phyloP scores from a whole-genome alignment of 2,329 filamentous ascomycete genomes.

The Fusarium chaquense region DNA sequence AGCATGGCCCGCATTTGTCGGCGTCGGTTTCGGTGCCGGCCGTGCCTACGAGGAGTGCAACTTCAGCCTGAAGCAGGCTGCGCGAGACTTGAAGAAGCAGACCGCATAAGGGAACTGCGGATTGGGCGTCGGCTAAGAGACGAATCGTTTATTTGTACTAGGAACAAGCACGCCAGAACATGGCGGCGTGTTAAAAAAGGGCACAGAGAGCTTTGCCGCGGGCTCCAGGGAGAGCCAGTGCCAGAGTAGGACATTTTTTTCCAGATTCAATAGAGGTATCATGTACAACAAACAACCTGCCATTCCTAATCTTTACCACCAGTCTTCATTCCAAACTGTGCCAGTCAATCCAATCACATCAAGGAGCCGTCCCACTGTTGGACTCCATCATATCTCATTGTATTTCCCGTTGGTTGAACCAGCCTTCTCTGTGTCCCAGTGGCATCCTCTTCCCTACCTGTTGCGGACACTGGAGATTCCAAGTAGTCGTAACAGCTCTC shows the following conservation, averaged over 20 bases:
- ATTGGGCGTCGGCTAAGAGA: conserved; percentile 8
- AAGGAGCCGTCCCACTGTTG: conserved; percentile 24
- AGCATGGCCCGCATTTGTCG: conserved; percentile 96
- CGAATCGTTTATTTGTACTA: conserved; percentile 39
- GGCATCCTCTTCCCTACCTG: conserved; percentile 40
- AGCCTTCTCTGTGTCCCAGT: conserved; percentile 29
- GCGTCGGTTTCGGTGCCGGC: conserved; percentile 93
- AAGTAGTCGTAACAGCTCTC: conserved; percentile 37
- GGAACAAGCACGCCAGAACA: conserved; percentile 44
- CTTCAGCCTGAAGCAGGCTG: conserved; percentile 75
- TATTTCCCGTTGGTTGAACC: conserved; percentile 15
- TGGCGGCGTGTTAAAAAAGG: conserved; percentile 38
- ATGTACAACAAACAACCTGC: conserved; percentile 53
- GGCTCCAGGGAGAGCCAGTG: conserved; percentile 44
- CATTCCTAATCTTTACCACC: conserved; percentile 18
- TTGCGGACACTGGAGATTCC: conserved; percentile 41
- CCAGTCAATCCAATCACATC: conserved; percentile 6
- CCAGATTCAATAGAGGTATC: conserved; percentile 50
- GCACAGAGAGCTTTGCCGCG: conserved; percentile 34
- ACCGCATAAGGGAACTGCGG: conserved; percentile 51
- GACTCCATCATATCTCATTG: conserved; percentile 28
- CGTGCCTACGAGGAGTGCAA: conserved; percentile 99
- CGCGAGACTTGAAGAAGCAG: conserved; percentile 68
- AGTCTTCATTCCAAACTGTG: background rate
- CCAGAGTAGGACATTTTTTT: conserved; percentile 46